These are phyloP conservation scores for Pseudogymnoascus sp. DNA, from an alignment of 2,329 filamentous ascomycete genomes.

Conservation along the genomic window DNA sequence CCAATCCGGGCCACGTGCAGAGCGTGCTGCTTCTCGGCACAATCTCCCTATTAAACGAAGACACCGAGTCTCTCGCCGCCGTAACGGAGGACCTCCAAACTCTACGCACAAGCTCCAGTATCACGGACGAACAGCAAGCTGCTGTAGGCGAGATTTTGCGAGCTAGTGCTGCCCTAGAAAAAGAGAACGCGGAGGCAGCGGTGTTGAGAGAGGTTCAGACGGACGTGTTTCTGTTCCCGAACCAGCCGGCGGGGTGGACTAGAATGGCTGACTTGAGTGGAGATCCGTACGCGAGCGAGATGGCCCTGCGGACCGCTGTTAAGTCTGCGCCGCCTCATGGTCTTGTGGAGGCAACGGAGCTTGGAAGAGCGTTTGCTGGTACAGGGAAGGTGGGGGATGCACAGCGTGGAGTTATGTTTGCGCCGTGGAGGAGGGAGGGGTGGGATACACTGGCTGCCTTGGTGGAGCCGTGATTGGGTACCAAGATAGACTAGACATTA, in stretches of 20 bases:
- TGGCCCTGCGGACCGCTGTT: constrained; percentile 73
- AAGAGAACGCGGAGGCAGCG: constrained; percentile 43
- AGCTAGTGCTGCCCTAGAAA: constrained; percentile 57
- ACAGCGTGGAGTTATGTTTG: constrained; percentile 67
- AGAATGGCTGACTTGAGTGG: constrained; percentile 56
- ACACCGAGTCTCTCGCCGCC: constrained; percentile 70
- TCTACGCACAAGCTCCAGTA: constrained; percentile 58
- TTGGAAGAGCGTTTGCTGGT: constrained; percentile 66
- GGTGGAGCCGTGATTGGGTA: neutral
- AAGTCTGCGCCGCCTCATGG: constrained; percentile 68
- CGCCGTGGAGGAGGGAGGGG: constrained; percentile 57
- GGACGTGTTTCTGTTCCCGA: constrained; percentile 73
- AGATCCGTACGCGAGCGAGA: constrained; percentile 47
- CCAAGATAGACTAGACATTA: neutral
- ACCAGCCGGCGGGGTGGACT: constrained; percentile 73
- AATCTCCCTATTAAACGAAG: constrained; percentile 72
- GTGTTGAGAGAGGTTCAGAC: constrained; percentile 59
- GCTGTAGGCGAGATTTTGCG: constrained; percentile 67
- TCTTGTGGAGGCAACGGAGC: constrained; percentile 55
- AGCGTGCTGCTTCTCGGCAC: constrained; percentile 75
- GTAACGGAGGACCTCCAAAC: constrained; percentile 69
- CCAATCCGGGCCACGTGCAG: constrained; percentile 64
- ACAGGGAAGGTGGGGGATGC: constrained; percentile 65
- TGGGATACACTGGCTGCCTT: constrained; percentile 22
- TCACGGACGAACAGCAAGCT: constrained; percentile 55